phyloP scores from a whole-genome alignment of 1,284 basidiomycete genomes.

The Flammula alnicola region DNA sequence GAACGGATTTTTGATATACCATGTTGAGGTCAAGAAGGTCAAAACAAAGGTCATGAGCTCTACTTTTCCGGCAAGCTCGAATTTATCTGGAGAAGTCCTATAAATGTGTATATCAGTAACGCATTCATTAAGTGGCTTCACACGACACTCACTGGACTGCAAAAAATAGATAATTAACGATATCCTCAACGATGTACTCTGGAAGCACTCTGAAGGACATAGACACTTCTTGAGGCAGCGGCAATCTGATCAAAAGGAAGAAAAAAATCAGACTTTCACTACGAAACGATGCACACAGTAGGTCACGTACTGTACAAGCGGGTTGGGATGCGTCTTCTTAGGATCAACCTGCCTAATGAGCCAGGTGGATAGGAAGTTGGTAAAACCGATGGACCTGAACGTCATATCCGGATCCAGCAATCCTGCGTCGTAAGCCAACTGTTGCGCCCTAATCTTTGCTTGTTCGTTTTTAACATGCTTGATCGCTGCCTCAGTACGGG shows the following conservation, averaged over 20 bases:
- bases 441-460: constrained; percentile 67
- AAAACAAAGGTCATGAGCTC: constrained; percentile 91
- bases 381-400: constrained; percentile 82
- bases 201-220: constrained; percentile 88
- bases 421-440: constrained; percentile 85
- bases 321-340: constrained; percentile 76
- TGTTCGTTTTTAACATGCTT: constrained; percentile 78
- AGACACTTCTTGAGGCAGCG: constrained; percentile 86
- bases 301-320: constrained; percentile 62
- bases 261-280: constrained; percentile 3
- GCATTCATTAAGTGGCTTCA: neutral
- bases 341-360: constrained; percentile 93
- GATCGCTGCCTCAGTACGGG: constrained; percentile 70
- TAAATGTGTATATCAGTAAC: constrained; percentile 4
- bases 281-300: neutral
- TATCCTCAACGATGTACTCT: constrained; percentile 94
- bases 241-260: constrained; percentile 65
- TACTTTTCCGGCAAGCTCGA: constrained; percentile 82
- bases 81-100: constrained; percentile 81
- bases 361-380: constrained; percentile 93
- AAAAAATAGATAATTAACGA: constrained; percentile 89
- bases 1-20: constrained; percentile 99
- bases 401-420: constrained; percentile 88
- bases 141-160: constrained; percentile 67
- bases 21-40: constrained; percentile 92